Conservation (phyloP, 2,329 filamentous ascomycete species). For the Coleophoma cylindrospora region DNA sequence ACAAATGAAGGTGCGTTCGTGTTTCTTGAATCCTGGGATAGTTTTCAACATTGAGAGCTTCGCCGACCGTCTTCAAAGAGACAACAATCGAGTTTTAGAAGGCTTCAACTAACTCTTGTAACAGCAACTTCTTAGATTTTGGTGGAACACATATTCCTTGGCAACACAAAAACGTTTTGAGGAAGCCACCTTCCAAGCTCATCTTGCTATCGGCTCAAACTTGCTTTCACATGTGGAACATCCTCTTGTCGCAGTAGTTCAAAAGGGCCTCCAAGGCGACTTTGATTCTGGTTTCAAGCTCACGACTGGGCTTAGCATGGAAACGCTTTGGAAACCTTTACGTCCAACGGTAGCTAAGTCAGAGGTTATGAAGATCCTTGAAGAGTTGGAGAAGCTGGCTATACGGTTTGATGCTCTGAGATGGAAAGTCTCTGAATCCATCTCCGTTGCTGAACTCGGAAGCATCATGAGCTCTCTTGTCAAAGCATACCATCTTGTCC, state of each 20-base stretch:
- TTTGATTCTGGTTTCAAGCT: conserved; percentile 70
- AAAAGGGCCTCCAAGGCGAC: conserved; percentile 40
- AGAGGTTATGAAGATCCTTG: conserved; percentile 38
- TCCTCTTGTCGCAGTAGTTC: conserved; percentile 10
- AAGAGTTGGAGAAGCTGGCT: conserved; percentile 51
- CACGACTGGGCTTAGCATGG: conserved; percentile 74
- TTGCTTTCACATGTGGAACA: conserved; percentile 7
- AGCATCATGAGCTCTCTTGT: conserved; percentile 49
- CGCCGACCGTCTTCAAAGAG: too few species aligned
- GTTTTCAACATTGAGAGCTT: too few species aligned
- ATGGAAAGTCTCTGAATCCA: conserved; percentile 45
- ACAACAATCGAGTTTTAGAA: too few species aligned
- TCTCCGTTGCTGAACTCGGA: conserved; percentile 44
- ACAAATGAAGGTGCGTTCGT: too few species aligned
- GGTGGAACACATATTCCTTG: conserved; percentile 47
- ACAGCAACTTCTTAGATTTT: conserved; percentile 40
- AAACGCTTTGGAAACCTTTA: conserved; percentile 68
- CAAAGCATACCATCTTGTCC: conserved; percentile 50
- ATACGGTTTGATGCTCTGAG: conserved; percentile 54
- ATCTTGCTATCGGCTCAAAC: conserved; percentile 39
- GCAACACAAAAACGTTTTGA: conserved; percentile 45
- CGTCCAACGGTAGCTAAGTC: conserved; percentile 55
- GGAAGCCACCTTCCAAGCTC: conserved; percentile 60
- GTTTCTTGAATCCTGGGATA: too few species aligned
- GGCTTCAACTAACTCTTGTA: too few species aligned